These are phyloP conservation scores for Tetrapisispora namnaoensis DNA, from an alignment of 805 yeast genomes.

Conservation along the genomic window DNA sequence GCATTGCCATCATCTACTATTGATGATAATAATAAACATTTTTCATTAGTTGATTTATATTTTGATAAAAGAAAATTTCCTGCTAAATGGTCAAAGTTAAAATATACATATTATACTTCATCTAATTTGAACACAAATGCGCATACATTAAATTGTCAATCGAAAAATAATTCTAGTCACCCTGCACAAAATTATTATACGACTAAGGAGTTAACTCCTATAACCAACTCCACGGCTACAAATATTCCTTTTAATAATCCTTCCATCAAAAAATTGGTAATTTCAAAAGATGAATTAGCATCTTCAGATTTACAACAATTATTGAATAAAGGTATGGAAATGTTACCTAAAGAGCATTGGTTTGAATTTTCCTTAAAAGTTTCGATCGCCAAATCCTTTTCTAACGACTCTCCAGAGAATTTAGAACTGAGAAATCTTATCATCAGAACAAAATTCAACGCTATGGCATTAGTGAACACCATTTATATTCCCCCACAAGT, in stretches of 20 bases:
- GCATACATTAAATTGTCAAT: conserved; percentile 2
- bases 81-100: conserved; percentile 44
- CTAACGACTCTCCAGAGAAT: conserved; percentile 43
- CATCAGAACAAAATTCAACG: conserved; percentile 52
- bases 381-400: conserved; percentile 63
- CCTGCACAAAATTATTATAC: neutral
- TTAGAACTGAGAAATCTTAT: conserved; percentile 48
- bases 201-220: conserved; percentile 26
- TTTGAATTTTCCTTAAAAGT: conserved; percentile 53
- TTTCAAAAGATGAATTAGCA: conserved; percentile 49
- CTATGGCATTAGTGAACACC: conserved; percentile 55
- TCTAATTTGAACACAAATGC: conserved; percentile 3
- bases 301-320: conserved; percentile 50
- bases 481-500: conserved; percentile 48
- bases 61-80: conserved; percentile 40
- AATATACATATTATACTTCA: conserved; percentile 43
- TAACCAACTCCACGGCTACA: neutral
- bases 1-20: conserved; percentile 42
- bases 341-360: conserved; percentile 55
- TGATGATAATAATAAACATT: conserved; percentile 32
- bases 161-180: conserved; percentile 26
- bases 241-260: conserved; percentile 5
- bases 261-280: conserved; percentile 37
- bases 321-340: conserved; percentile 47
- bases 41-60: conserved; percentile 39